Percentiles rank a stretch among this genome's conserved stretches.
phyloP scores from a whole-genome alignment of 1,284 basidiomycete species.

The Boletus smithii region DNA sequence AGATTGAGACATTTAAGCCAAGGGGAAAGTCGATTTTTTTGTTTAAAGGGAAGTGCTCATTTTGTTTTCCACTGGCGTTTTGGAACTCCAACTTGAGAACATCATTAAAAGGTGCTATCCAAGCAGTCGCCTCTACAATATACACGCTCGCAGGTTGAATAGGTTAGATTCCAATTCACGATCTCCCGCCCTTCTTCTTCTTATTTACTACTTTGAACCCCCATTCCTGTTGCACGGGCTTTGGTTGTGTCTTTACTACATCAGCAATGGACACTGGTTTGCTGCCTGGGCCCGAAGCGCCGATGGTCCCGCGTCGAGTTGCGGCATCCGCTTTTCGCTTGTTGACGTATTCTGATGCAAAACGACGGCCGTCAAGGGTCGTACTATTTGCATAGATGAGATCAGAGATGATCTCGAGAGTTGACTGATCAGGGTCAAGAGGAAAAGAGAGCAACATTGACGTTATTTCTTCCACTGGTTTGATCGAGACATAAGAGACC shows the following conservation, averaged over 20 bases:
- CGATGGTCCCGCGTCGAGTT: conserved; percentile 43
- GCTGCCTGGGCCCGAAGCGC: conserved; percentile 38
- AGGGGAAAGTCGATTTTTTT: too few relatives aligned
- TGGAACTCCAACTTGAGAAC: not conserved
- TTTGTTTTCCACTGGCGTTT: not conserved
- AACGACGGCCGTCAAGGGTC: conserved; percentile 91
- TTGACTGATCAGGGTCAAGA: conserved; percentile 78
- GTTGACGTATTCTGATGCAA: conserved; percentile 86
- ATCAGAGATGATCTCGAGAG: conserved; percentile 88
- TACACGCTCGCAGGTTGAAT: conserved; percentile 7
- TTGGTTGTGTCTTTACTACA: conserved; percentile 86
- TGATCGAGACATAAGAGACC: conserved; percentile 16
- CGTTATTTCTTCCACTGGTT: conserved; percentile 86
- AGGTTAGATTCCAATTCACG: conserved; percentile 22
- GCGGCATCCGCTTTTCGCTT: conserved; percentile 80
- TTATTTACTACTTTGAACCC: conserved; percentile 91
- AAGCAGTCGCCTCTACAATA: conserved; percentile 21
- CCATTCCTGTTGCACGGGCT: conserved; percentile 72
- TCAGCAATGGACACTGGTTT: conserved; percentile 77
- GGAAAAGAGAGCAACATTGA: conserved; percentile 90
- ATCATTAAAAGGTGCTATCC: conserved; percentile 23
- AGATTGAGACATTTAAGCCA: too few relatives aligned
- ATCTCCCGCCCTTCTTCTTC: conserved; percentile 79
- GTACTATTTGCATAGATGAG: conserved; percentile 91
- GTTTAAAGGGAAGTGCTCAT: not conserved